phyloP scores from a whole-genome alignment of 2,329 filamentous ascomycete species.

The Colletotrichum musicola region DNA sequence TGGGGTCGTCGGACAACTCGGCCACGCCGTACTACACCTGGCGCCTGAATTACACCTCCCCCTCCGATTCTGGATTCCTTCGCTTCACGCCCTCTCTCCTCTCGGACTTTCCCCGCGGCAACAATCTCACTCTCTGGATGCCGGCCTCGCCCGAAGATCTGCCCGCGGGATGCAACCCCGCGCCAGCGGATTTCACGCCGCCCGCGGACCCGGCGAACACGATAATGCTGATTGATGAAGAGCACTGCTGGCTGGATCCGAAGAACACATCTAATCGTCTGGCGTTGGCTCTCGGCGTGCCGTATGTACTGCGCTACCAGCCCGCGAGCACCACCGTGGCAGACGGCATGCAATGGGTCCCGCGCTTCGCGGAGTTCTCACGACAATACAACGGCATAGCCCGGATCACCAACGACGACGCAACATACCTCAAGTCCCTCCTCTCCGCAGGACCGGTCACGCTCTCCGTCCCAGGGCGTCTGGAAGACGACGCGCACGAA shows the following conservation, averaged over 20 bases:
- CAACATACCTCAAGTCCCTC: not conserved
- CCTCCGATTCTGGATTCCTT: not conserved
- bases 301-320: not conserved
- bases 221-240: not conserved
- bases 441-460: not conserved
- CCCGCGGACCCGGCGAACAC: not conserved
- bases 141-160: not conserved
- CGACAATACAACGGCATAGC: not conserved
- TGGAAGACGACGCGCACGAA: not conserved
- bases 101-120: not conserved
- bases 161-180: not conserved
- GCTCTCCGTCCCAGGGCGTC: not conserved
- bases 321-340: not conserved
- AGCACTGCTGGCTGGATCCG: not conserved
- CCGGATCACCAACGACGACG: not conserved
- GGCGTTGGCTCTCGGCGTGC: not conserved
- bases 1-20: not conserved
- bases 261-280: not conserved
- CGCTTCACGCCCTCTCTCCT: not conserved
- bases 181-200: not conserved
- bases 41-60: not conserved
- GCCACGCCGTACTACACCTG: constrained; percentile 1
- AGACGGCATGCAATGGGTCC: not conserved
- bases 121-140: not conserved
- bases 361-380: not conserved